Conservation (phyloP, 495 filamentous ascomycete genomes). For the Penicillium riverlandense region DNA sequence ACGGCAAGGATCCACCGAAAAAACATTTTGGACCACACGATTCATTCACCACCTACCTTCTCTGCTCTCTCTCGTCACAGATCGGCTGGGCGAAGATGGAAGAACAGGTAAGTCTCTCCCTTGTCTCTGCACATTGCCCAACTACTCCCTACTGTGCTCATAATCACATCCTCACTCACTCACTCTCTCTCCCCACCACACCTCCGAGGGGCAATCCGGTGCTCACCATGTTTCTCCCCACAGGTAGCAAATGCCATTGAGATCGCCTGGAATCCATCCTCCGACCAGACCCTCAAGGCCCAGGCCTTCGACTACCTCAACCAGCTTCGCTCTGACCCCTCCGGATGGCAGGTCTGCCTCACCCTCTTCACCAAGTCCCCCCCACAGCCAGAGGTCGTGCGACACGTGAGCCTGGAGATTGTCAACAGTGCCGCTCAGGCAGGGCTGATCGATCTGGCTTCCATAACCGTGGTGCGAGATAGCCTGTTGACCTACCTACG, state of each 20-base stretch:
- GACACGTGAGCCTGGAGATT: constrained; percentile 81
- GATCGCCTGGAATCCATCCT: constrained; percentile 73
- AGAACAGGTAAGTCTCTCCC: constrained; percentile 36
- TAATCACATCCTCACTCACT: too few species aligned
- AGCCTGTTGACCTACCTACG: constrained; percentile 69
- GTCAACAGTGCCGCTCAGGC: constrained; percentile 83
- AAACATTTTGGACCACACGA: constrained; percentile 16
- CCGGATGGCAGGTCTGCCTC: constrained; percentile 82
- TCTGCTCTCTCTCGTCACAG: constrained; percentile 16
- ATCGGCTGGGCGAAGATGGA: constrained; percentile 43
- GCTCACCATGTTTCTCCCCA: constrained; percentile 6
- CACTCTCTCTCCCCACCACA: constrained; percentile 1
- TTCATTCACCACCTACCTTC: constrained; percentile 12
- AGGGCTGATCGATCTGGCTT: constrained; percentile 59
- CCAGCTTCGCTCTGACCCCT: constrained; percentile 67
- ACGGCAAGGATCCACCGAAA: constrained; percentile 14
- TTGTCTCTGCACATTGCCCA: neutral
- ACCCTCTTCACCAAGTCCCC: constrained; percentile 76
- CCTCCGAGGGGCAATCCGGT: constrained; percentile 7
- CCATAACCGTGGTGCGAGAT: constrained; percentile 64
- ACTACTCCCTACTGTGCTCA: too few species aligned
- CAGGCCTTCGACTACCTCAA: constrained; percentile 87
- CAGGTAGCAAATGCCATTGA: constrained; percentile 90
- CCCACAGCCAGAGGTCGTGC: constrained; percentile 72
- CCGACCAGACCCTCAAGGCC: constrained; percentile 64